Evolutionary conservation across 306 rosid genomes (phyloP), one percentile per base, ranked within the genome.

Genomic region (Gastrolobium bilobum): DNA sequence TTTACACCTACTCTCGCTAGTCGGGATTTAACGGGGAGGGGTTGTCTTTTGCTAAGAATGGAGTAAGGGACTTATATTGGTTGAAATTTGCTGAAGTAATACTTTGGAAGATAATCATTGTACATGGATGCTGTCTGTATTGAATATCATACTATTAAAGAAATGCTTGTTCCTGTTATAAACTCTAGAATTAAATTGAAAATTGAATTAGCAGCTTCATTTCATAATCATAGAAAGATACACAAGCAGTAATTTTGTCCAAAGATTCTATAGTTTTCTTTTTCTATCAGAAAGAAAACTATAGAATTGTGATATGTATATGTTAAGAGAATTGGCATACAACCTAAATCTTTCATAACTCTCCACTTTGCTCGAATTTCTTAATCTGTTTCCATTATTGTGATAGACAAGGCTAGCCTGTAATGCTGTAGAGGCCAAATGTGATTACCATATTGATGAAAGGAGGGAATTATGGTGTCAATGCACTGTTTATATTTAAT

Each of bases 371-470:
- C 39, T n/a, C 33, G 71, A 57, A 50, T 66, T 15, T 71, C 38
- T 69, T 15, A 57, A 56, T 65, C 53, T 39, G 66, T 73, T 77
- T 78, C 80, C 76, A 64, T 77, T 70, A 7, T 79, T 54, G 54
- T 68, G 74, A 0, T 54, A 20, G 15, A 77, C 66, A 73, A 37
- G 56, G 10, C 46, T 83, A 31, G 20, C 62, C 67, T 59, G 31
- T 70, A 51, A 50, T 50, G 77, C 51, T 40, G 47, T 40, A 44
- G 51, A 37, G 67, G 70, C 57, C 50, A 42, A 63, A 52, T 73
- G 42, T 42, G 73, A 62, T 62, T 68, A 38, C 75, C 70, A 44
- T 68, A 26, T 69, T 75, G 79, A 37, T 79, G 75, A 44, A 61
- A 75, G 42, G 42, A 61, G 73, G 62, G 58, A 33, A 38, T 68